A percentile compares a stretch with the other conserved stretches of the same genome.
These are phyloP conservation scores for Backusella macrospora DNA, from an alignment of 192 early-diverging fungal species.

Conservation along the genomic window DNA sequence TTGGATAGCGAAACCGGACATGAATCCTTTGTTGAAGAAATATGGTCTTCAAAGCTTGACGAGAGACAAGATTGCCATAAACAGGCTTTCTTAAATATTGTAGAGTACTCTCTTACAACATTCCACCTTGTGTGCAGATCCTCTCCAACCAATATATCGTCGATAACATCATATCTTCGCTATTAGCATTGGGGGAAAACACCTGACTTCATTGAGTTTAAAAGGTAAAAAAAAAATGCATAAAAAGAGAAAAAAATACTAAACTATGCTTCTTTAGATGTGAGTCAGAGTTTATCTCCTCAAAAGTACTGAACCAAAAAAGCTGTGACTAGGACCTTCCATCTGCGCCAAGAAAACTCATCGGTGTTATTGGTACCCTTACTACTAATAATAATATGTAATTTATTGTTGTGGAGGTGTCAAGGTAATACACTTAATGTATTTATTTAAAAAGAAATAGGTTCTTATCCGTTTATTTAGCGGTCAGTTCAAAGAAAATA, in stretches of 20 bases:
- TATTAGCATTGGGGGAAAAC: constrained; percentile 9
- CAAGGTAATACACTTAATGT: constrained; percentile 18
- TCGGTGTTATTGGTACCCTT: background rate
- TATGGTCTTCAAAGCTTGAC: background rate
- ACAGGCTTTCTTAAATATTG: background rate
- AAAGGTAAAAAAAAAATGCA: constrained; percentile 8
- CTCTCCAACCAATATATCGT: background rate
- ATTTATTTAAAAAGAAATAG: constrained; percentile 19
- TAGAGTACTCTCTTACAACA: background rate
- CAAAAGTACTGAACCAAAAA: constrained; percentile 10
- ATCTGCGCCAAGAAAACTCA: background rate
- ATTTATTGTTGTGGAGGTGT: constrained; percentile 7
- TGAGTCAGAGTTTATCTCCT: constrained; percentile 8
- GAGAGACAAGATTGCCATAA: background rate
- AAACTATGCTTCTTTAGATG: background rate
- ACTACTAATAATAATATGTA: constrained; percentile 5
- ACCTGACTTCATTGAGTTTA: constrained; percentile 5
- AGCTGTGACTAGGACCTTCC: background rate
- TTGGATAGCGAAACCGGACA: constrained; percentile 1
- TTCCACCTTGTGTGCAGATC: constrained; percentile 5
- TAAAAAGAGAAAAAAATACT: background rate
- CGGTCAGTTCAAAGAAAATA: constrained; percentile 14
- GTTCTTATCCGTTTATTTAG: constrained; percentile 17
- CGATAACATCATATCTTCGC: background rate
- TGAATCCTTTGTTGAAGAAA: constrained; percentile 8